Conservation (phyloP, 441 rosid species). For the Raphanus hybrid region DNA sequence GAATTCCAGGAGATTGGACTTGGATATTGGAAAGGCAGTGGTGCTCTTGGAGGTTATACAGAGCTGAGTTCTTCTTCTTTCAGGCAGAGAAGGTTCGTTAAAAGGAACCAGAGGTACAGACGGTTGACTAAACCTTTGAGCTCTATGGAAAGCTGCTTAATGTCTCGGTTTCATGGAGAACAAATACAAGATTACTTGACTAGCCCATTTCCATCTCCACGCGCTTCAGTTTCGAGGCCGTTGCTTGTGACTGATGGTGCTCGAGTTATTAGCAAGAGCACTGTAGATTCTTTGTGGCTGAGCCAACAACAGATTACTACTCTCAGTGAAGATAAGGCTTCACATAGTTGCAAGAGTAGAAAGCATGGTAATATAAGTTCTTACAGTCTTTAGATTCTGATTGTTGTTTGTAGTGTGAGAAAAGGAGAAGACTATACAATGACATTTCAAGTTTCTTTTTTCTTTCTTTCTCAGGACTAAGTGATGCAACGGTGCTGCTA, state of each 20-base stretch:
- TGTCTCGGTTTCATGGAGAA: constrained; percentile 59
- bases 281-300: constrained; percentile 40
- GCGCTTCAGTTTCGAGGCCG: constrained; percentile 51
- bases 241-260: constrained; percentile 72
- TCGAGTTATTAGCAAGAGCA: constrained; percentile 55
- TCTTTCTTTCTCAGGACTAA: constrained; percentile 48
- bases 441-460: constrained; percentile 4
- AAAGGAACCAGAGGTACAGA: constrained; percentile 42
- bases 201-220: constrained; percentile 49
- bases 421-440: not conserved
- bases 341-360: not conserved
- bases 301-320: constrained; percentile 11
- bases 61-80: constrained; percentile 28
- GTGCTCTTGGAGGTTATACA: constrained; percentile 11
- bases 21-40: constrained; percentile 14
- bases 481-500: constrained; percentile 52
- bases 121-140: constrained; percentile 54
- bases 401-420: not conserved
- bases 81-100: constrained; percentile 48
- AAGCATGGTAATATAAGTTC: constrained; percentile 23
- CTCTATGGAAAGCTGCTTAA: constrained; percentile 65
- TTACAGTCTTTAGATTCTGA: constrained; percentile 14
- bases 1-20: constrained; percentile 28
- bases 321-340: constrained; percentile 23
- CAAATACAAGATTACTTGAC: constrained; percentile 59